Conservation (phyloP, 352 stramenopile species). For the Pythium brachiatum region DNA sequence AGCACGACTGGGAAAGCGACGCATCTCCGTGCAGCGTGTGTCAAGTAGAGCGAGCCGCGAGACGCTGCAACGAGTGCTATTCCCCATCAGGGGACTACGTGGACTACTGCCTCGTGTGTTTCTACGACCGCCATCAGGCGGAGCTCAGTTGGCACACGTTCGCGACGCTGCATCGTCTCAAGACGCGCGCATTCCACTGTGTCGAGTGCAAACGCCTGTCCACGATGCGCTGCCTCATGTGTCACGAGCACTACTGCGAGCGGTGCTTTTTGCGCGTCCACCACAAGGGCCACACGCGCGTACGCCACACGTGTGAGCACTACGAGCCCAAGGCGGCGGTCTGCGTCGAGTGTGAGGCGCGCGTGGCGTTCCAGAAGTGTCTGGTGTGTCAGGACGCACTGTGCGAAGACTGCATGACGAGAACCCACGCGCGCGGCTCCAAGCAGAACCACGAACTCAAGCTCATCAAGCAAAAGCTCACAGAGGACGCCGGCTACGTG, state of each 20-base stretch:
- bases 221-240: conserved; percentile 57
- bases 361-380: conserved; percentile 62
- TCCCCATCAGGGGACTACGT: conserved; percentile 58
- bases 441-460: conserved; percentile 40
- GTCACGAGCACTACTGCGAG: conserved; percentile 79
- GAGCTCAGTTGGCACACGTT: conserved; percentile 59
- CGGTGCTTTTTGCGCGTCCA: conserved; percentile 75
- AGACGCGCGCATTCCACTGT: conserved; percentile 50
- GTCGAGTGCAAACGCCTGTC: conserved; percentile 73
- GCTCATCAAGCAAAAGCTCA: conserved; percentile 49
- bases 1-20: conserved; percentile 11
- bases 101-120: conserved; percentile 74
- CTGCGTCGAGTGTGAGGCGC: conserved; percentile 74
- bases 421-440: conserved; percentile 54
- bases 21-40: conserved; percentile 50
- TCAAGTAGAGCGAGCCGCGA: conserved; percentile 48
- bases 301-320: conserved; percentile 48
- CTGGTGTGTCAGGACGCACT: conserved; percentile 66
- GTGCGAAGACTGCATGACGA: conserved; percentile 58
- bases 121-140: conserved; percentile 49
- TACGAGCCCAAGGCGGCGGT: conserved; percentile 52
- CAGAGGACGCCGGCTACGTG: conserved; percentile 24
- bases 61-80: conserved; percentile 71
- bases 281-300: conserved; percentile 51
- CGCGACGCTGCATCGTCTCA: conserved; percentile 38